These are phyloP conservation scores for Chrysoporthe austroafricana DNA, from an alignment of 2,329 filamentous ascomycete species.

Conservation along the genomic window DNA sequence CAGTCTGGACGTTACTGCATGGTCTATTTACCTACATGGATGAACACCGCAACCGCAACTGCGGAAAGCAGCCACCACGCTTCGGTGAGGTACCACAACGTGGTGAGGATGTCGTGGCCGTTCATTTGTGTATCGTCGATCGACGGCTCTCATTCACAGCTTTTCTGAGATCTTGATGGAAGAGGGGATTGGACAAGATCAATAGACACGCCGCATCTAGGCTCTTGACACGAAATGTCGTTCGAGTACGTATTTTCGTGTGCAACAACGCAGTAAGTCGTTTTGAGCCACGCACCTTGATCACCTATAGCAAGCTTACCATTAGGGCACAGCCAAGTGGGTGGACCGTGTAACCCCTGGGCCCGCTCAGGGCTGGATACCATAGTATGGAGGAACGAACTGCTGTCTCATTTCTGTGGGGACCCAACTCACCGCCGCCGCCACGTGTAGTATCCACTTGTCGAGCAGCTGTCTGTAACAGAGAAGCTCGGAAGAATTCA, in stretches of 20 bases:
- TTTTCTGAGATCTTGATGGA: not conserved
- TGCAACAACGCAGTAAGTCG: not conserved
- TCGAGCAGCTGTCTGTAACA: not conserved
- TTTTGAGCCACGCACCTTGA: not conserved
- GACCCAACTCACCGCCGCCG: constrained; percentile 10
- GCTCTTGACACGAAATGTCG: not conserved
- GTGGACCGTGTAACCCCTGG: not conserved
- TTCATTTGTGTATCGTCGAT: not conserved
- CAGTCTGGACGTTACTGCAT: not conserved
- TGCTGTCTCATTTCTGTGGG: constrained; percentile 4
- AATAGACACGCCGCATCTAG: not conserved
- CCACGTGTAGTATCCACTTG: constrained; percentile 7
- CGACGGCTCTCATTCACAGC: not conserved
- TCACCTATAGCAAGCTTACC: constrained; percentile 3
- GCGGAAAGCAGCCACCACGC: constrained; percentile 14
- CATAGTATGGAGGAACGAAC: not conserved
- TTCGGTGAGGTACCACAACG: constrained; percentile 11
- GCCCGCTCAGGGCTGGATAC: not conserved
- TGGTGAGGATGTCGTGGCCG: constrained; percentile 8
- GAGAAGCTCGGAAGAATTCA: not conserved
- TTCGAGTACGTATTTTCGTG: not conserved
- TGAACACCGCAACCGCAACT: constrained; percentile 1
- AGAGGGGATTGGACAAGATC: not conserved
- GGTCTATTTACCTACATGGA: constrained; percentile 4
- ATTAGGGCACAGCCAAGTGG: constrained; percentile 2